These are phyloP conservation scores for Isatis tinctoria DNA, from an alignment of 345 rosid species.

Conservation along the genomic window DNA sequence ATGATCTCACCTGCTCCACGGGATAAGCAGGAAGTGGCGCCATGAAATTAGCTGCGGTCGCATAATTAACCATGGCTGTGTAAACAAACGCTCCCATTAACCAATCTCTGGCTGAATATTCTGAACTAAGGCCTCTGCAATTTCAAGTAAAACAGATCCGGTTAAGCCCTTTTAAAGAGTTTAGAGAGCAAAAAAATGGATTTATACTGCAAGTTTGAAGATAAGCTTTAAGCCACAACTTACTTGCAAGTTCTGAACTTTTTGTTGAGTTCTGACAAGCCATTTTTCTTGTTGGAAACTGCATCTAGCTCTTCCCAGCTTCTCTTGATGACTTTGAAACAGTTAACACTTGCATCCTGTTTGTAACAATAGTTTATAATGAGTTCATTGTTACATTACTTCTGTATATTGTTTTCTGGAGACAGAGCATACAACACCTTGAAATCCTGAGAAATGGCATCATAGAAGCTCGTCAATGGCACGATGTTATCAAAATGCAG, in stretches of 20 bases:
- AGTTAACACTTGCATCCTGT: conserved; percentile 63
- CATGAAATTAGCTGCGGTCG: conserved; percentile 72
- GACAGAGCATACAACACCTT: conserved; percentile 38
- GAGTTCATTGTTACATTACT: not conserved
- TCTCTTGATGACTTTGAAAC: conserved; percentile 63
- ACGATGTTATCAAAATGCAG: conserved; percentile 63
- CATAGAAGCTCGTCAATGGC: conserved; percentile 71
- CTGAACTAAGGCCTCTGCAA: conserved; percentile 46
- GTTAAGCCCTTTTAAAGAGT: not conserved
- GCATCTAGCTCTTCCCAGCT: conserved; percentile 69
- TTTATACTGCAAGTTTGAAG: not conserved
- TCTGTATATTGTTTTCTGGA: not conserved
- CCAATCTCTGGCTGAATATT: conserved; percentile 48
- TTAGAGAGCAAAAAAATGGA: not conserved
- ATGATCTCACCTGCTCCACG: conserved; percentile 48
- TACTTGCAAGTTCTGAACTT: conserved; percentile 65
- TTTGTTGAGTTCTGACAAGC: conserved; percentile 54
- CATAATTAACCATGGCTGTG: conserved; percentile 79
- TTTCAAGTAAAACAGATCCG: not conserved
- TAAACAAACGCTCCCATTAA: conserved; percentile 53
- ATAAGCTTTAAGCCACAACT: conserved; percentile 7
- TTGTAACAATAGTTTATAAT: not conserved
- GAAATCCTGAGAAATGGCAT: conserved; percentile 67
- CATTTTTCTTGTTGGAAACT: conserved; percentile 42
- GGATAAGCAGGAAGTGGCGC: conserved; percentile 74